Conservation (phyloP, 2,329 filamentous ascomycete genomes). For the Chalara sp. region DNA sequence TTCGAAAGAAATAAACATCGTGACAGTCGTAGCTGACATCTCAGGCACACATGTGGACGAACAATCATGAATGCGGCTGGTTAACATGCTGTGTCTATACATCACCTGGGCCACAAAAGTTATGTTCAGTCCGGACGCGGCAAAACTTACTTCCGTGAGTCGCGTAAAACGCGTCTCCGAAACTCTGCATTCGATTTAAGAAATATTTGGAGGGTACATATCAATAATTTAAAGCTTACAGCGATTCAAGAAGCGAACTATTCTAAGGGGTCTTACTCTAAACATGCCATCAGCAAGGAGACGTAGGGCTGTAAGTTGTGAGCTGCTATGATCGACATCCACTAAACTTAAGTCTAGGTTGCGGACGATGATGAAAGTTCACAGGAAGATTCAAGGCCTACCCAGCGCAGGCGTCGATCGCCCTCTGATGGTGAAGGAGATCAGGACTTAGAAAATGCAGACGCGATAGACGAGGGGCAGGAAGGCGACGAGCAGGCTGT, state of each 20-base stretch:
- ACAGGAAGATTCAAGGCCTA: constrained; percentile 18
- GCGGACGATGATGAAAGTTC: constrained; percentile 19
- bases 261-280: too few species aligned
- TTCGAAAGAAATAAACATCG: constrained; percentile 4
- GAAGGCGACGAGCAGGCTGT: constrained; percentile 40
- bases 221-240: too few species aligned
- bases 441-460: constrained; percentile 14
- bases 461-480: constrained; percentile 18
- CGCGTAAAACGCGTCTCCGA: too few species aligned
- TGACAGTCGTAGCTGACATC: constrained; percentile 23
- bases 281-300: constrained; percentile 22
- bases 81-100: neutral
- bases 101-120: too few species aligned
- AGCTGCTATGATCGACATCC: neutral
- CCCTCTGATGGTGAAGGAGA: constrained; percentile 21
- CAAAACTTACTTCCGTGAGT: too few species aligned
- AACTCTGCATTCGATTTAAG: too few species aligned
- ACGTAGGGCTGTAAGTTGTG: constrained; percentile 15
- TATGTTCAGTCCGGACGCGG: too few species aligned
- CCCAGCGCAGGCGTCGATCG: constrained; percentile 15
- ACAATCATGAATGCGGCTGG: constrained; percentile 27
- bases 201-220: too few species aligned
- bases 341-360: constrained; percentile 10
- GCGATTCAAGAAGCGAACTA: too few species aligned
- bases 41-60: constrained; percentile 25